Evolutionary conservation across 768 basidiomycete genomes (phyloP), one percentile per base, ranked within the genome.

Genomic region (Termitomyces sp.): DNA sequence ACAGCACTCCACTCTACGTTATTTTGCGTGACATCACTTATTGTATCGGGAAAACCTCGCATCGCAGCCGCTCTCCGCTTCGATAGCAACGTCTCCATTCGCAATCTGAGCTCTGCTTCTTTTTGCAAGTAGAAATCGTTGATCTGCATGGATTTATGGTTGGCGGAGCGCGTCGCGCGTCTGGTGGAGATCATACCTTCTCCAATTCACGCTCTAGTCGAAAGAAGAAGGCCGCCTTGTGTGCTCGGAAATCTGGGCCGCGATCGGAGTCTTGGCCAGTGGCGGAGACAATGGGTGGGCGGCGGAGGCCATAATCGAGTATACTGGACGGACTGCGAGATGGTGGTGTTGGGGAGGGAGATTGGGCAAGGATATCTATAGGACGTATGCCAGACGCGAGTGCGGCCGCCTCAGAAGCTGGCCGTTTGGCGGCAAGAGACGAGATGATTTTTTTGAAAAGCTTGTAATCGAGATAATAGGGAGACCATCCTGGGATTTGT

Each of bases 221-320:
- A 82, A 97, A 98, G 79, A 99, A 98, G 79, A 98, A 99, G 1
- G 94, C 93, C 3, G 95, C 92, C 68, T 95, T 93, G 76, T 96
- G 93, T 14, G 94, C 93, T 66, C 90, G 92, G 64, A 98, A 94
- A 67, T 92, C 88, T 18, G 89, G 83, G 0, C 91, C 87, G 57
- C 91, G 76, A 63, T 87, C 88, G 32, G 82, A 81, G 67, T 91
- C 87, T 64, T 86, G 79, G 22, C 80, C 78, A 5, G 84, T 77
- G 10, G 79, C 73, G 36, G 87, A 77, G 61, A 88, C 81, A 62
- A 89, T 79, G 43, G 83, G 82, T 22, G 86, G 80, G 59, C 74
- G 75, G 30, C 70, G 76, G 44, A 76, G 75, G 54, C 78, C 83
- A 56, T 79, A 73, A 38, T 73, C 65, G 49, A 71, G 68, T 22